Percentiles rank a stretch among this genome's conserved stretches.
Evolutionary conservation across 2,329 filamentous ascomycete species (phyloP).

Genomic region (Fusarium sp.): DNA sequence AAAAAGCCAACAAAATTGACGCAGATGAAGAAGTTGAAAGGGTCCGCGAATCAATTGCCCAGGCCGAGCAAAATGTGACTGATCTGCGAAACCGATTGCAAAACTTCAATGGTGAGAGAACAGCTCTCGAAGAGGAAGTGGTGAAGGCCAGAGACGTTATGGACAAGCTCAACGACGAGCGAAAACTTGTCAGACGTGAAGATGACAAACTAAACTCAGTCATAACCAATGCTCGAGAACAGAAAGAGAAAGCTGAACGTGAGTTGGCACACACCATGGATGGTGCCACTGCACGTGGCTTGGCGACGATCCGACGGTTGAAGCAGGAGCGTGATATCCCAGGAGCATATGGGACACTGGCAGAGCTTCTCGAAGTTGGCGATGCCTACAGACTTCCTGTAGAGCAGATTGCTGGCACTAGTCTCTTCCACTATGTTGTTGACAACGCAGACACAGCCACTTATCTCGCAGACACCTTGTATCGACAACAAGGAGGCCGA

Average conservation of each 20-base stretch:
- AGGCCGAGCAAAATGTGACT: constrained; percentile 79
- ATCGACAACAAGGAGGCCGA: constrained; percentile 83
- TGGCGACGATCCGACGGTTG: constrained; percentile 87
- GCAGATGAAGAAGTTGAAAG: constrained; percentile 84
- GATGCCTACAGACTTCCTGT: constrained; percentile 90
- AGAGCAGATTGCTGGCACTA: constrained; percentile 92
- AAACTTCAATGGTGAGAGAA: constrained; percentile 81
- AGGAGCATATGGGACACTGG: constrained; percentile 91
- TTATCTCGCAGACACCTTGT: constrained; percentile 81
- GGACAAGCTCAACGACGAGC: constrained; percentile 85
- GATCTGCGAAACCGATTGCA: constrained; percentile 79
- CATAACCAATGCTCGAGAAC: constrained; percentile 79
- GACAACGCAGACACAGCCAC: constrained; percentile 92
- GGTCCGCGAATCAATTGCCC: constrained; percentile 77
- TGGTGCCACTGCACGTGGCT: constrained; percentile 84
- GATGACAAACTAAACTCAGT: constrained; percentile 88
- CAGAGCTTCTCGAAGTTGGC: constrained; percentile 89
- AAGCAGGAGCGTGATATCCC: constrained; percentile 83
- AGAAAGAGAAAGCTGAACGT: constrained; percentile 82
- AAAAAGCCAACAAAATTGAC: constrained; percentile 87
- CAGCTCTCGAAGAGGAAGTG: constrained; percentile 78
- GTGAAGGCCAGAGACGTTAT: constrained; percentile 82
- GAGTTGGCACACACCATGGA: constrained; percentile 89
- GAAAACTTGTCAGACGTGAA: constrained; percentile 88
- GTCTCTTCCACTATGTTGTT: constrained; percentile 95